A percentile compares a stretch with the other conserved stretches of the same genome.
Conservation (phyloP, 345 rosid genomes). For the Sonneratia caseolaris region DNA sequence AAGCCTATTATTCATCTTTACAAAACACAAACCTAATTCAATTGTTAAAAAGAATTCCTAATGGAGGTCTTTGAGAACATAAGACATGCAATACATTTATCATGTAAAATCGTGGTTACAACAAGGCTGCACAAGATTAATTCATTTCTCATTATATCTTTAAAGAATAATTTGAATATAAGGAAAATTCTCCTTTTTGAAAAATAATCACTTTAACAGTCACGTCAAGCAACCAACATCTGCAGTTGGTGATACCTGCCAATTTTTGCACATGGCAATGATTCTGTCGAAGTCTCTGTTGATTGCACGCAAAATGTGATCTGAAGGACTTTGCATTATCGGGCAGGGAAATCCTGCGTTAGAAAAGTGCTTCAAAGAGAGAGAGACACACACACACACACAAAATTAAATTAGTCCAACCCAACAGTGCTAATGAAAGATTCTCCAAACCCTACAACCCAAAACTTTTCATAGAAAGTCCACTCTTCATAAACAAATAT, state of each 20-base stretch:
- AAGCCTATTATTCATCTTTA: neutral
- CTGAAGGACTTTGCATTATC: constrained; percentile 99
- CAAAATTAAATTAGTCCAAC: constrained; percentile 15
- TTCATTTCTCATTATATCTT: neutral
- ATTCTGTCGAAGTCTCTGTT: constrained; percentile 98
- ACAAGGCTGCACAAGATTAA: neutral
- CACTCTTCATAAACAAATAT: neutral
- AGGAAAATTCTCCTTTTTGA: neutral
- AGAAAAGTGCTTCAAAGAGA: constrained; percentile 75
- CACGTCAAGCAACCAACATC: neutral
- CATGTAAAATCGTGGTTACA: neutral
- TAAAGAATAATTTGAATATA: no score
- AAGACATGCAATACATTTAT: no score
- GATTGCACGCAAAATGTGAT: constrained; percentile 94
- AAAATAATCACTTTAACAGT: neutral
- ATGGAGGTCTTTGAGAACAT: no score
- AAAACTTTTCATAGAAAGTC: constrained; percentile 3
- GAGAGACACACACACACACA: neutral
- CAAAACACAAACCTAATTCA: no score
- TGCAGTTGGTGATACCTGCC: constrained; percentile 56
- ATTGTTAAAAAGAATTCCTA: no score
- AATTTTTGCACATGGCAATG: constrained; percentile 96
- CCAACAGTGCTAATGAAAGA: no score
- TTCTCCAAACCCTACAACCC: neutral
- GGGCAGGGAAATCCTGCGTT: constrained; percentile 99